Evolutionary conservation across 495 filamentous ascomycete genomes (phyloP), one percentile per base, ranked within the genome.

Genomic region (Annulohypoxylon bovei): DNA sequence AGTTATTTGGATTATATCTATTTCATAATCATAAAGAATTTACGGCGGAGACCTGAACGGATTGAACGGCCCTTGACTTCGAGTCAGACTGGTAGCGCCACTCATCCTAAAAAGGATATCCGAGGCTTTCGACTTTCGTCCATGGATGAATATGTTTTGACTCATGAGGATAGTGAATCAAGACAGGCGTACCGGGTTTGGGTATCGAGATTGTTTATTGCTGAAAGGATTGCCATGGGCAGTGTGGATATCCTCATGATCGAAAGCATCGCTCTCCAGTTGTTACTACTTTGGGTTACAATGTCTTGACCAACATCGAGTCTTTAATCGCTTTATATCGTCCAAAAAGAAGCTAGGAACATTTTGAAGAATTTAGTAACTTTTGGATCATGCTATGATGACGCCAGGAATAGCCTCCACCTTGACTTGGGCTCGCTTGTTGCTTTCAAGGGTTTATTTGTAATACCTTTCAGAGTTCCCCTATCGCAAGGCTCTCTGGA

Each of bases 91-190:
- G 49, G 42, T 22, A 32, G 27, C n/a, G 30, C 33, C 22, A 44
- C 59, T 11, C 46, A 47, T 16, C 35, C 71, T 50, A 63, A 59
- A 39, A 42, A 68, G 4, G 81, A 81, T 54, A 78, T 81, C 28
- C 73, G 78, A 16, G 69, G 59, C 11, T 81, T 81, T 65, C 76
- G 76, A 33, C 77, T 79, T 27, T 81, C 79, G 4, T 70, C 77
- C 33, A 82, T 84, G 79, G 82, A 84, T 57, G 79, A 68, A 23
- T 81, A 80, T 52, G 76, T 82, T 14, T 44, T 80, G 25, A 58
- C 66, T 18, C 74, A 79, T 14, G 79, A 78, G 59, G 67, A 72
- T 23, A 42, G 40, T 8, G 7, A 30, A 59, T 33, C 57, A 12
- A 69, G 70, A 68, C 47, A 8, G 27, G 25, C 32, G 4, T 83